Percentiles rank a stretch among this genome's conserved stretches.
Conservation (phyloP, 2,329 filamentous ascomycete genomes). For the Exserohilum turcica region DNA sequence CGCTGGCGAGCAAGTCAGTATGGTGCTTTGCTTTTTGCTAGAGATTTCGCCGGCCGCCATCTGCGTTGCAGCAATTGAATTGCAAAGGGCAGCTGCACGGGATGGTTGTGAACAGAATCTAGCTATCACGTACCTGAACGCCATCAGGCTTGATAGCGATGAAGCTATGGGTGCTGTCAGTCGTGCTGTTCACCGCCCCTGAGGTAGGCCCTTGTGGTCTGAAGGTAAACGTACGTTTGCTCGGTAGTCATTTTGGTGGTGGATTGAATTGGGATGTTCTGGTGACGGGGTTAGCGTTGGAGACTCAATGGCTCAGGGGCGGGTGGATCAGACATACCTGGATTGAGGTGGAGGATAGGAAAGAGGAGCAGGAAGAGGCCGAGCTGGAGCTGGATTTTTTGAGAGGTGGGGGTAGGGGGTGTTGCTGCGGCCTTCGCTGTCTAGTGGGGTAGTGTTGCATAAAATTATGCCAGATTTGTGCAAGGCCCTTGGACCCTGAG, state of each 20-base stretch:
- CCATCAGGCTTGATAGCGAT: slow-evolving; percentile 99
- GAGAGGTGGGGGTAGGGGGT: slow-evolving; percentile 32
- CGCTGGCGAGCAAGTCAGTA: slow-evolving; percentile 62
- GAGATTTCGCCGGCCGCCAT: not conserved
- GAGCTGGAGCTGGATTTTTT: slow-evolving; percentile 35
- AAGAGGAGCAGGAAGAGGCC: slow-evolving; percentile 17
- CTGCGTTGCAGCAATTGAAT: not conserved
- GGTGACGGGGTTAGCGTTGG: slow-evolving; percentile 52
- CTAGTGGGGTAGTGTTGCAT: slow-evolving; percentile 17
- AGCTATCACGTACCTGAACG: slow-evolving; percentile 75
- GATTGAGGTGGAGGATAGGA: slow-evolving; percentile 18
- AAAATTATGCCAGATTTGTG: slow-evolving; percentile 14
- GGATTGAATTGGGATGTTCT: slow-evolving; percentile 42
- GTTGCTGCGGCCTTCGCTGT: slow-evolving; percentile 17
- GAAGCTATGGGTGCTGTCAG: slow-evolving; percentile 69
- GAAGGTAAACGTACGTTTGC: slow-evolving; percentile 74
- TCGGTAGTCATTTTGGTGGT: slow-evolving; percentile 65
- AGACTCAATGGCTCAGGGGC: slow-evolving; percentile 55
- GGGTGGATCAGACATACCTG: slow-evolving; percentile 24
- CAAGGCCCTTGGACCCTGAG: slow-evolving; percentile 13
- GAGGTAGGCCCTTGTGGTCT: not conserved
- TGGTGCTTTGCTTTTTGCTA: slow-evolving; percentile 8
- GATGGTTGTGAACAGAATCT: no score
- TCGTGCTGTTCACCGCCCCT: slow-evolving; percentile 28
- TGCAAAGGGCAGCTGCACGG: not conserved